Conservation (phyloP, 768 basidiomycete species). For the Hysterangium stoloniferum region DNA sequence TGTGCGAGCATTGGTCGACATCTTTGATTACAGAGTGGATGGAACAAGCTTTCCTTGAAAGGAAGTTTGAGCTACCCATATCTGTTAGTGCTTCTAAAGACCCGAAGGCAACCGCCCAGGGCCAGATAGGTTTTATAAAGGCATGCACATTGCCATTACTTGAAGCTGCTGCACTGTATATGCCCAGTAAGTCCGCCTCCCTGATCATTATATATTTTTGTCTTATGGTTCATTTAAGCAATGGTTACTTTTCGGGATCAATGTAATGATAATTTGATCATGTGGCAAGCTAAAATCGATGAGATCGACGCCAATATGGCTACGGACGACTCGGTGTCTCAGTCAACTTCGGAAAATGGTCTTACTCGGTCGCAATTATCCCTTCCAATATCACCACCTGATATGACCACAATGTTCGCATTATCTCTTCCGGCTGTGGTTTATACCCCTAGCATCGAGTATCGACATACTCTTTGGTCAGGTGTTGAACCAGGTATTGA, state of each 20-base stretch:
- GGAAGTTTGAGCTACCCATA: slow-evolving; percentile 61
- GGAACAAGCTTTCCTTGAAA: slow-evolving; percentile 81
- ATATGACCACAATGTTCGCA: slow-evolving; percentile 9
- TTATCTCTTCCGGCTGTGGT: slow-evolving; percentile 7
- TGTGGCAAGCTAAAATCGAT: slow-evolving; percentile 54
- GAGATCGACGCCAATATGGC: slow-evolving; percentile 20
- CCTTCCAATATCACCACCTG: slow-evolving; percentile 3
- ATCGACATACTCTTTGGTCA: slow-evolving; percentile 1
- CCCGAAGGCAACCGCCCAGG: slow-evolving; percentile 60
- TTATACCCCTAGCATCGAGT: slow-evolving; percentile 1
- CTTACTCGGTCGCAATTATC: background rate
- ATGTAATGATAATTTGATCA: slow-evolving; percentile 58
- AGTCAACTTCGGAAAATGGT: background rate
- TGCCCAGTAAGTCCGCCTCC: slow-evolving; percentile 52
- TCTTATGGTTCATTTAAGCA: slow-evolving; percentile 35
- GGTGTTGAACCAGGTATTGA: background rate
- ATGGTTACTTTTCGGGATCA: slow-evolving; percentile 59
- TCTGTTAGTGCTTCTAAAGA: slow-evolving; percentile 46
- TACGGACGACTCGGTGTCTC: background rate
- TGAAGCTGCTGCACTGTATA: slow-evolving; percentile 58
- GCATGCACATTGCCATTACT: slow-evolving; percentile 80
- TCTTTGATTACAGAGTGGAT: slow-evolving; percentile 89
- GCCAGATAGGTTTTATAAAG: slow-evolving; percentile 85
- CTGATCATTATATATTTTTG: background rate
- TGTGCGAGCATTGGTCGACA: slow-evolving; percentile 88